phyloP scores from a whole-genome alignment of 2,329 filamentous ascomycete species.

The Alternaria incomplexa region DNA sequence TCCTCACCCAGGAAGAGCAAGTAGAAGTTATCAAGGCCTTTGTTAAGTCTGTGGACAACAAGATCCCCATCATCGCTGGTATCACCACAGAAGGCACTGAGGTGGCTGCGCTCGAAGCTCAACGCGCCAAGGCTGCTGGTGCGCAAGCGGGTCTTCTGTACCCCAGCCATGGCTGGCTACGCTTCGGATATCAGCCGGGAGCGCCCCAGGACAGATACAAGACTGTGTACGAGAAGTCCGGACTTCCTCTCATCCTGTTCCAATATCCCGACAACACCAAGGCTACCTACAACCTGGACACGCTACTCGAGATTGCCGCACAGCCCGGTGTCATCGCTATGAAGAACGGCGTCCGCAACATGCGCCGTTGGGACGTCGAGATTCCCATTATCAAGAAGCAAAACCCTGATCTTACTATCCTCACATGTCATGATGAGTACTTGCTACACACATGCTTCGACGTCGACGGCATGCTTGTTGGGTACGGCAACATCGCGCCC shows the following conservation, averaged over 20 bases:
- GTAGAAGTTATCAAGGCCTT: conserved; percentile 59
- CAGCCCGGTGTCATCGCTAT: conserved; percentile 62
- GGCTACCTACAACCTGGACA: conserved; percentile 59
- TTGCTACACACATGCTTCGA: conserved; percentile 60
- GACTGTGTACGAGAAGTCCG: conserved; percentile 57
- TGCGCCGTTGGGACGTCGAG: conserved; percentile 64
- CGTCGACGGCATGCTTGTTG: conserved; percentile 62
- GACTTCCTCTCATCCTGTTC: conserved; percentile 60
- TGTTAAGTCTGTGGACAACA: conserved; percentile 59
- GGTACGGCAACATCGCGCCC: conserved; percentile 61
- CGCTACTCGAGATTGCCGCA: conserved; percentile 60
- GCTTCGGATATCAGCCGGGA: conserved; percentile 61
- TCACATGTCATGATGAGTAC: conserved; percentile 62
- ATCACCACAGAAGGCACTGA: conserved; percentile 62
- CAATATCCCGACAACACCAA: conserved; percentile 63
- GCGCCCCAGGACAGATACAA: conserved; percentile 61
- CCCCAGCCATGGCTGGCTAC: conserved; percentile 61
- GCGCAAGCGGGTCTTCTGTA: conserved; percentile 60
- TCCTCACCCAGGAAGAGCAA: conserved; percentile 59
- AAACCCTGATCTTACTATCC: conserved; percentile 57
- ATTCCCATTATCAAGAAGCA: conserved; percentile 60
- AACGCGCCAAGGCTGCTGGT: conserved; percentile 59
- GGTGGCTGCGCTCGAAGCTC: conserved; percentile 59
- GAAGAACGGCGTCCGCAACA: conserved; percentile 64
- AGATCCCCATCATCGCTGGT: conserved; percentile 60